Percentiles rank a stretch among this genome's conserved stretches.
phyloP scores from a whole-genome alignment of 108 stramenopile genomes.

The Mayamaea pseudoterrestris region DNA sequence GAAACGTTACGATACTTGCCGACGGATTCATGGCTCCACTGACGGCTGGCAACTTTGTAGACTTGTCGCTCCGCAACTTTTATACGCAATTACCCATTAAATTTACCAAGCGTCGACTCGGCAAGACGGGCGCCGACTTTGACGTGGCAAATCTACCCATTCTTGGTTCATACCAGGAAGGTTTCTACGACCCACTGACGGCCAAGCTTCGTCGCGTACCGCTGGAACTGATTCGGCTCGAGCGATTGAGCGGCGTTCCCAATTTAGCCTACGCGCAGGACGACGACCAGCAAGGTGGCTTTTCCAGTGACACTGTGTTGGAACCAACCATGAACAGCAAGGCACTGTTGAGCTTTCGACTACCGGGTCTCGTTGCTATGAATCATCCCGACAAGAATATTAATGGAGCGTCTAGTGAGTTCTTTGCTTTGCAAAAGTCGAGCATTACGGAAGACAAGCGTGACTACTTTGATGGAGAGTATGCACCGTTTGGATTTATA shows the following conservation, averaged over 20 bases:
- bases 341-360: constrained; percentile 64
- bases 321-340: constrained; percentile 21
- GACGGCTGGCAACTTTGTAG: constrained; percentile 68
- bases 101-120: constrained; percentile 38
- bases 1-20: constrained; percentile 73
- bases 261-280: constrained; percentile 2
- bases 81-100: constrained; percentile 73
- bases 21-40: constrained; percentile 80
- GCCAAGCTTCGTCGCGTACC: constrained; percentile 71
- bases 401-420: constrained; percentile 73
- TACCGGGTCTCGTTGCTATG: constrained; percentile 61
- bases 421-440: constrained; percentile 45
- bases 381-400: constrained; percentile 66
- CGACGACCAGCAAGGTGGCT: no score
- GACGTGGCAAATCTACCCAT: constrained; percentile 33
- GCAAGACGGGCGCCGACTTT: constrained; percentile 14
- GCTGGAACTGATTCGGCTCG: constrained; percentile 67
- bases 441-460: constrained; percentile 30
- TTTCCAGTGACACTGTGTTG: constrained; percentile 34
- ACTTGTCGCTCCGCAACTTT: constrained; percentile 63
- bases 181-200: constrained; percentile 77
- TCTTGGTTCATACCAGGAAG: constrained; percentile 72
- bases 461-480: constrained; percentile 51
- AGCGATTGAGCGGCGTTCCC: constrained; percentile 11
- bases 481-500: constrained; percentile 79